Conservation (phyloP, 2,329 filamentous ascomycete species). For the Trichoderma cornu-damae region DNA sequence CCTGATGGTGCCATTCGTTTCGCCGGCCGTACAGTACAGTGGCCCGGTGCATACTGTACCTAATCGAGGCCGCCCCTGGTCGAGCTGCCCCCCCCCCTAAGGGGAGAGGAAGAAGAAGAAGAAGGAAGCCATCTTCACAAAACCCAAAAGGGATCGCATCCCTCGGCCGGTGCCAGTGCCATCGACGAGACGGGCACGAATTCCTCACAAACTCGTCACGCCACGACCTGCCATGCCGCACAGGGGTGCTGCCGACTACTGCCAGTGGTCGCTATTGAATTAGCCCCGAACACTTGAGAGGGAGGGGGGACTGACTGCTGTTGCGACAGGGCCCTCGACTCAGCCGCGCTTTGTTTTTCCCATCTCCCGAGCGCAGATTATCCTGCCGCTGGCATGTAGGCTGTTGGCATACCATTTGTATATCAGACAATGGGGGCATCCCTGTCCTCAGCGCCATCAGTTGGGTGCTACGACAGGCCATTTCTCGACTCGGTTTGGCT, state of each 20-base stretch:
- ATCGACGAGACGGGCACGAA: background rate
- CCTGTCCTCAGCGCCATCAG: constrained; percentile 1
- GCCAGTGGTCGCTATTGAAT: constrained; percentile 8
- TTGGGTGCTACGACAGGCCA: background rate
- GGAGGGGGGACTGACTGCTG: background rate
- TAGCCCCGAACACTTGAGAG: constrained; percentile 6
- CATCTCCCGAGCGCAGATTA: background rate
- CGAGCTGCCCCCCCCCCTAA: no score
- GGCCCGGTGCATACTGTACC: no score
- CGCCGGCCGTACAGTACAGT: no score
- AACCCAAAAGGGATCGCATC: background rate
- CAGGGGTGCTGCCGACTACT: constrained; percentile 12
- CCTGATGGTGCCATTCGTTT: no score
- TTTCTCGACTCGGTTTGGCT: constrained; percentile 9
- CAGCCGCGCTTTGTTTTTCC: background rate
- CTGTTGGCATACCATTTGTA: background rate
- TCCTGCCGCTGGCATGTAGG: background rate
- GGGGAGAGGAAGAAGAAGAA: background rate
- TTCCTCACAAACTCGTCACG: constrained; percentile 11
- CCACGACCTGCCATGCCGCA: constrained; percentile 4
- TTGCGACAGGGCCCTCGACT: background rate
- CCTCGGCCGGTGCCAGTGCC: background rate
- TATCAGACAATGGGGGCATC: background rate
- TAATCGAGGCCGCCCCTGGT: no score
- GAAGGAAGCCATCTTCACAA: no score